Evolutionary conservation across 257 asterid species (phyloP), one percentile per base, ranked within the genome.

Genomic region (Primulina tabacum): DNA sequence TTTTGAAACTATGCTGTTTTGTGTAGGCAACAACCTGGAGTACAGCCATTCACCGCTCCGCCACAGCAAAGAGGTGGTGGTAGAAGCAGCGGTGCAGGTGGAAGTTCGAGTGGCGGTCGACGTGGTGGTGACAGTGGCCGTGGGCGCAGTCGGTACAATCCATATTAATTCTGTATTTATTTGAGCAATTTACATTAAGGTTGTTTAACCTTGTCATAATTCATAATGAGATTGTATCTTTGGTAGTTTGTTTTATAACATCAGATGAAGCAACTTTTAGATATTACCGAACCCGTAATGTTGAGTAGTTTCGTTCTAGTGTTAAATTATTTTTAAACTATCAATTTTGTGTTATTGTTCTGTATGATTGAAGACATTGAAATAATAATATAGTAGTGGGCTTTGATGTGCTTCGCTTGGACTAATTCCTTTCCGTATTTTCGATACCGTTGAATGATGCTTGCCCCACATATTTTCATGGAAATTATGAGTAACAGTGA

Each of bases 21-120:
- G 4, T 82, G 18, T 72, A 92, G 98, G 85, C 98, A 92, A 88
- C 98, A 92, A 79, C 95, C 97, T 14, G 95, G 92, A 35, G 64
- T 83, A 71, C 90, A 88, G 75, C 76, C 82, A 58, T 93, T 78
- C 72, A 70, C 88, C 9, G 83, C 79, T 10, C 87, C 84, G 26
- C 87, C 93, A 60, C 81, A 75, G 20, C 92, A 85, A 35, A 82
- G 96, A 80, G 95, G 96, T 2, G 95, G 92, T 3, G 92, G 92
- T 56, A 82, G 83, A 59, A 75, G 86, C 72, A 68, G 81, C 35
- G 74, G 82, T 55, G 86, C 90, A 12, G 90, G 92, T 24, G 82
- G 90, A 66, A 65, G 82, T 66, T 82, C 86, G 11, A 80, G 85
- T 7, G 85, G 85, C 7, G 87, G 85, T 33, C 77, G 84, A 62